Base-by-base conservation (phyloP, 1,139 yeast species). In the Martiniozyma asiatica region DNA sequence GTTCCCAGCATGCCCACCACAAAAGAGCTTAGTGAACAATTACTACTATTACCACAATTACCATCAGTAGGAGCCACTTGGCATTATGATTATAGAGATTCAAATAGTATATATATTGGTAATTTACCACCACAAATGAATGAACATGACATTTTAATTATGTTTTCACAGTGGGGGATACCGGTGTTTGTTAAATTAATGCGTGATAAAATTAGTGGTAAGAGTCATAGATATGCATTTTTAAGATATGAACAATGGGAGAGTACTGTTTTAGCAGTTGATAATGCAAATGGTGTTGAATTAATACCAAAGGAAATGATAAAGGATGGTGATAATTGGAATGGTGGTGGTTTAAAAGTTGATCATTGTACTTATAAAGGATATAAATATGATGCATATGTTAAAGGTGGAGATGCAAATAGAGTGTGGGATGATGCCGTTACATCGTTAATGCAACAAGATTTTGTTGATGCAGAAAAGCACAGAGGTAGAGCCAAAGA, bases 141-240 rank as follows among this genome's bases (percentile, higher is more conserved):
- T 8, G 94, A 81, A 45, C 73, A 74, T 25, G 97, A 89, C 47
- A 53, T 89, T 2, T 48, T 85, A 8, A 66, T 73, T 0, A 70
- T 87, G 23, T 89, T 89, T 49, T 79, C 95, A 4, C 97, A 89
- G 50, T 89, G 68, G 51, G 98, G 98, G 1, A 66, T 75, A 17
- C 95, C 96, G 0, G 77, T 81, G 0, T 85, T 80, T 47, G 51
- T 87, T 24, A 73, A 78, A 34, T 57, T 89, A 35, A 64, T 72
- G n/a, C 64, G 85, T 35, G 89, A 82, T 47, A 61, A 60, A 35
- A 70, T 69, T 3, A 66, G 81, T 0, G 85, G 87, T 2, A 67
- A 68, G 39, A 71, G 84, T 7, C 64, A 68, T 32, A 93, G 94
- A 6, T 82, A 77, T 60, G 92, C 80, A 6, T 85, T 75, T 56